Evolutionary conservation across 805 yeast species (phyloP), one percentile per base, ranked within the genome.

Genomic region (Grigorovia jiainica): DNA sequence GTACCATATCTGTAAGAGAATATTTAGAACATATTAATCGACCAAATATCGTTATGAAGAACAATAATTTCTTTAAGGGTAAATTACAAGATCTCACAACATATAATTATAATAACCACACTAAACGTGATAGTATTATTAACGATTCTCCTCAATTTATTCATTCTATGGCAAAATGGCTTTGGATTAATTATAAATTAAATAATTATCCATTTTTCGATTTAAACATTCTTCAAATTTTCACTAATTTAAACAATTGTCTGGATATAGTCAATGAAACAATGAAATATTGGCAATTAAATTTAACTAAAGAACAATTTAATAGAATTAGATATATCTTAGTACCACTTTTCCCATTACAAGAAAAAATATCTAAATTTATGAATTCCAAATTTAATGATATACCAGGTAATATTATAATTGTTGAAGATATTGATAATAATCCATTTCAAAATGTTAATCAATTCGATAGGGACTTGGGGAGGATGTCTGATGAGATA

Each of bases 131-230:
- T 1, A 15, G 30, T 19, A 19, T 46, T 18, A 20, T 31, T 3
- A 36, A 40, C 13, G 43, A 38, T 20, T 42, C 43, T 23, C 46
- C 46, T 5, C 21, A 36, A 23, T 16, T 43, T 19, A 39, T 32
- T 11, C 43, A 43, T 19, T 51, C 58, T 35, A 64, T 90, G 43
- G 96, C 96, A 0, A 66, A 89, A 42, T 83, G 86, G 61, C 63
- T 89, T 16, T 62, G 86, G 42, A 79, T 78, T 7, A 80, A 83
- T 56, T 83, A 81, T 57, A 78, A 79, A 58, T 63, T 78, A 50
- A 79, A 79, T 47, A 64, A 73, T 34, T 82, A 76, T 51, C 90
- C 89, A 1, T 79, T 79, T 53, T 68, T 72, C 34, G 87, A 84
- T 54, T 65, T 90, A 37, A 71, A 60, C 41, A 47, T 60, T 20